Base-by-base conservation (phyloP, 108 stramenopile genomes). In the Discostella stelligeroides region DNA sequence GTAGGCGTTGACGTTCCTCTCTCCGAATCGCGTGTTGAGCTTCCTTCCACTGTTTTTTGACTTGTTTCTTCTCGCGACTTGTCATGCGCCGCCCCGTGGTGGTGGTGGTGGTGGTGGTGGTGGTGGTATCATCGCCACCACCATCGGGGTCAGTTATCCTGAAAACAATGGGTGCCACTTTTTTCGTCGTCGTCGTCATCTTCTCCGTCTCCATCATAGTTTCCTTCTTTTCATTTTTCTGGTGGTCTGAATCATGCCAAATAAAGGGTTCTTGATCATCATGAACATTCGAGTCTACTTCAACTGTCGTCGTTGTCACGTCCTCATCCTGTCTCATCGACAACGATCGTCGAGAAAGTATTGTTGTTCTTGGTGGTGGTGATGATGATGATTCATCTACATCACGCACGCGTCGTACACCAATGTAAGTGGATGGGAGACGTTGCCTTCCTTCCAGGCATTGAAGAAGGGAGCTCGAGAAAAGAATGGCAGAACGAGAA, bases 61-160 rank as follows among this genome's bases (percentile, higher is more conserved):
- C 21, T n/a, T 75, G 60, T 68, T 82, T 88, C 73, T 91, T 94
- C 68, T 94, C 90, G 62, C 79, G 64, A n/a, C 57, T 79, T 8
- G 86, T 89, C 92, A 90, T 90, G 37, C 92, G 85, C 43, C 87
- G 84, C 43, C 84, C 87, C 14, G 55, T 70, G 20, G 89, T 89
- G 69, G 65, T 59, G 20, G 82, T 34, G 6, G 5, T 34, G 34
- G n/a, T n/a, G n/a, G n/a, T n/a, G n/a, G n/a, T n/a, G n/a, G n/a
- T n/a, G n/a, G n/a, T n/a, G n/a, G n/a, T n/a, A n/a, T n/a, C n/a
- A n/a, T n/a, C n/a, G n/a, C n/a, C n/a, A n/a, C 6, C 34, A 6
- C 6, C 75, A 9, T 84, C 73, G 13, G 76, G 66, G 47, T 85
- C 79, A 0, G 60, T 81, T 1, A 93, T 62, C 67, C 76, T 82